These are phyloP conservation scores for Sequoia sempervirens DNA, from an alignment of 75 land plant genomes.

Conservation along the genomic window DNA sequence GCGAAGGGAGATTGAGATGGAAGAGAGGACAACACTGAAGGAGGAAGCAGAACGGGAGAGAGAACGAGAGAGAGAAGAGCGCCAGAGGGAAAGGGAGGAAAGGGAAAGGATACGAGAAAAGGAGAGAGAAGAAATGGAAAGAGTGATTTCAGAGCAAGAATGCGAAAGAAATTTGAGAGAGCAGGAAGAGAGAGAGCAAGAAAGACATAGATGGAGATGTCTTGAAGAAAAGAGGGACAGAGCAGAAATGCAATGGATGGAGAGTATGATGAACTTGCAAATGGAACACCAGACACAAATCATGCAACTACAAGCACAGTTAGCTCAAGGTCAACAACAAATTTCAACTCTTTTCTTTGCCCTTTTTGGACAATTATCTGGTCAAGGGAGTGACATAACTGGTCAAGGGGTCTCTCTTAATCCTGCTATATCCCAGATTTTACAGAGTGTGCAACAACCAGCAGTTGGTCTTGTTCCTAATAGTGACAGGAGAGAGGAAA, in stretches of 20 bases:
- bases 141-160: background rate
- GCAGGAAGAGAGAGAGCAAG: background rate
- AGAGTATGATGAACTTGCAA: conserved; percentile 9
- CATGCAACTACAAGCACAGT: conserved; percentile 11
- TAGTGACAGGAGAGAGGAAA: conserved; percentile 4
- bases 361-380: conserved; percentile 9
- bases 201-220: conserved; percentile 5
- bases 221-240: conserved; percentile 7
- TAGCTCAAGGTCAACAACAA: conserved; percentile 14
- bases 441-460: conserved; percentile 5
- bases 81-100: conserved; percentile 12
- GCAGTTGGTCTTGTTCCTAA: conserved; percentile 11
- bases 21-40: conserved; percentile 3
- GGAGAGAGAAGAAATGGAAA: conserved; percentile 12
- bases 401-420: conserved; percentile 10
- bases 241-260: conserved; percentile 11
- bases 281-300: conserved; percentile 9
- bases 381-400: conserved; percentile 10
- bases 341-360: conserved; percentile 10
- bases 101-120: conserved; percentile 10
- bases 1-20: conserved; percentile 11
- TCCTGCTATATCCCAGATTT: background rate
- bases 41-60: conserved; percentile 4
- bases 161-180: conserved; percentile 10
- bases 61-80: conserved; percentile 9